Evolutionary conservation across 1,284 basidiomycete genomes (phyloP).

Genomic region (Cryptococcus maquisensis): DNA sequence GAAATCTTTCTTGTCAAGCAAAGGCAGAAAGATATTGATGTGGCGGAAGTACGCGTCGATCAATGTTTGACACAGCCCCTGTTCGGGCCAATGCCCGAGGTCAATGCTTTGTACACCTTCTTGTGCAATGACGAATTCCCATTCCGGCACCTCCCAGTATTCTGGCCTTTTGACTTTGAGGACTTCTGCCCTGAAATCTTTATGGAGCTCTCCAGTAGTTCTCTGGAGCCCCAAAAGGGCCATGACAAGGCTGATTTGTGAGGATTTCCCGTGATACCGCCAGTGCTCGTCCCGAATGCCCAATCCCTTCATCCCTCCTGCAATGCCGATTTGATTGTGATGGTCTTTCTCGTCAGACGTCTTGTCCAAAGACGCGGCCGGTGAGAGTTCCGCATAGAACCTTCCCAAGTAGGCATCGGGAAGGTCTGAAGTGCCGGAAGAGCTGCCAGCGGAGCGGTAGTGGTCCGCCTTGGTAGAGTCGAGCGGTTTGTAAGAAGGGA

Average conservation of each 20-base stretch:
- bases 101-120: slow-evolving; percentile 35
- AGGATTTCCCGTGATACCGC: slow-evolving; percentile 69
- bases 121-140: slow-evolving; percentile 44
- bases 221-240: slow-evolving; percentile 61
- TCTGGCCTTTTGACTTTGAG: slow-evolving; percentile 29
- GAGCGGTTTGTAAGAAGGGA: too few species aligned
- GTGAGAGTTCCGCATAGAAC: slow-evolving; percentile 27
- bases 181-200: slow-evolving; percentile 28
- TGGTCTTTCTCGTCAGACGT: slow-evolving; percentile 19
- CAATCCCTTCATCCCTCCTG: slow-evolving; percentile 30
- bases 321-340: slow-evolving; percentile 14
- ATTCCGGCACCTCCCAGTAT: slow-evolving; percentile 47
- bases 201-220: neutral
- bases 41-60: slow-evolving; percentile 66
- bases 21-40: slow-evolving; percentile 61
- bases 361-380: slow-evolving; percentile 35
- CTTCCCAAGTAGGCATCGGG: slow-evolving; percentile 12
- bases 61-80: slow-evolving; percentile 59
- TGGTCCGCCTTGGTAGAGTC: too few species aligned
- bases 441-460: too few species aligned
- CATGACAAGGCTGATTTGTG: slow-evolving; percentile 61
- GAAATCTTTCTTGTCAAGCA: slow-evolving; percentile 73
- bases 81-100: slow-evolving; percentile 41
- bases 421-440: too few species aligned
- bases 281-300: slow-evolving; percentile 43